Evolutionary conservation across 2,329 filamentous ascomycete genomes (phyloP), one percentile per base, ranked within the genome.

Genomic region (Emmonsiellopsis sp.): DNA sequence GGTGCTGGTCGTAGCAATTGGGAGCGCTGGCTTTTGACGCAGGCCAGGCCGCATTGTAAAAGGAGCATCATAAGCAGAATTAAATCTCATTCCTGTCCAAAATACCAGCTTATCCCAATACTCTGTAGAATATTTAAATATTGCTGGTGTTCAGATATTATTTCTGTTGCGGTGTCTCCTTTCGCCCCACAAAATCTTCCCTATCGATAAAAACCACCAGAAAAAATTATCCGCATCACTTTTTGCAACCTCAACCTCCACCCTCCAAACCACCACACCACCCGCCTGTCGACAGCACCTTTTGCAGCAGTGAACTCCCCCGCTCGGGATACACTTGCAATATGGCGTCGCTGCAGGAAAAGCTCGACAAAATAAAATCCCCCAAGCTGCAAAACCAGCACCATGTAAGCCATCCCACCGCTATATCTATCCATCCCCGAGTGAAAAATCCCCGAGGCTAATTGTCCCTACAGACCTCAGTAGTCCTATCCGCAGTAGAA

Each of bases 341-440:
- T 63, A 77, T 77, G 75, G 70, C 71, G 74, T 82, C 83, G 71
- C 76, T 97, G 66, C 84, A 87, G 70, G 92, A 95, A 78, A 94
- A 90, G 78, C 83, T 98, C 70, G 88, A 92, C 76, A 96, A 94
- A 81, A 96, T 97, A 72, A 88, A 93, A 74, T 93, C 88, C 68
- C 93, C 93, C 54, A 95, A 95, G 73, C 83, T 96, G 65, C 89
- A 97, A 73, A 95, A 88, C 70, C 91, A 96, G 75, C 84, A 95
- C 71, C 89, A 91, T 81, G 90, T 93, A 76, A 62, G 76, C 69
- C 37, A 32, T n/a, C 9, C 15, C 30, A 44, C 35, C 31, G 15
- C n/a, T 16, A 44, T 44, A 26, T 40, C 10, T 40, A 40, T 11
- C 10, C 37, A 40, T 11, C 10, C 37, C 15, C 37, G 3, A 11